phyloP scores from a whole-genome alignment of 2,329 filamentous ascomycete genomes.

The Fusarium austroafricanum region DNA sequence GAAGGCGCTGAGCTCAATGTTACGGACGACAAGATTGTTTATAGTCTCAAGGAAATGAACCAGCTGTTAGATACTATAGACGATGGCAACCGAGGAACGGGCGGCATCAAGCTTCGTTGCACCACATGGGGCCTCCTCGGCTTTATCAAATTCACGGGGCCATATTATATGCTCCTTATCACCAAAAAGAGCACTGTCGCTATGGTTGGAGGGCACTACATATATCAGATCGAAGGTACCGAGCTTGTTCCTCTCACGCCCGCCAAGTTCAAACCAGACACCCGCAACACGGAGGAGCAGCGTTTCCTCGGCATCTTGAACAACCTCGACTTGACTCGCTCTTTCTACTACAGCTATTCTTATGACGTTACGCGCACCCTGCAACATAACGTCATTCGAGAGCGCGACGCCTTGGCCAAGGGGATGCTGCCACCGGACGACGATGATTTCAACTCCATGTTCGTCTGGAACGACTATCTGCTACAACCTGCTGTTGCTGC shows the following conservation, averaged over 20 bases:
- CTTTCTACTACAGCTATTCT: slow-evolving; percentile 98
- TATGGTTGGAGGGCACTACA: slow-evolving; percentile 94
- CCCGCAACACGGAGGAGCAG: slow-evolving; percentile 85
- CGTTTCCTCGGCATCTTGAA: slow-evolving; percentile 90
- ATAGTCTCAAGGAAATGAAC: slow-evolving; percentile 91
- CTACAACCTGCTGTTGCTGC: slow-evolving; percentile 77
- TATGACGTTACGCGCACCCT: slow-evolving; percentile 95
- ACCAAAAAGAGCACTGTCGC: slow-evolving; percentile 96
- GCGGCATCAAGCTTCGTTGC: slow-evolving; percentile 88
- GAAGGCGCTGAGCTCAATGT: slow-evolving; percentile 82
- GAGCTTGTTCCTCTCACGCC: slow-evolving; percentile 90
- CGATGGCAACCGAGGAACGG: slow-evolving; percentile 90
- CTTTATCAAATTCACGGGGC: slow-evolving; percentile 94
- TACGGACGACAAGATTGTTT: slow-evolving; percentile 94
- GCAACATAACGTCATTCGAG: slow-evolving; percentile 89
- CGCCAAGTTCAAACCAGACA: slow-evolving; percentile 79
- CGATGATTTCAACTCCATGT: slow-evolving; percentile 89
- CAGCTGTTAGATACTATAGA: slow-evolving; percentile 94
- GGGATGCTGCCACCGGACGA: slow-evolving; percentile 69
- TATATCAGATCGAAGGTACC: slow-evolving; percentile 95
- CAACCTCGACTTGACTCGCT: slow-evolving; percentile 88
- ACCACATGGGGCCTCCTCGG: slow-evolving; percentile 94
- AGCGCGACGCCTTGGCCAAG: slow-evolving; percentile 76
- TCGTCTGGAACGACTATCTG: slow-evolving; percentile 96
- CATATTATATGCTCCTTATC: slow-evolving; percentile 97